Evolutionary conservation across 2,329 filamentous ascomycete genomes (phyloP).

Genomic region (Xylariaceae sp.): DNA sequence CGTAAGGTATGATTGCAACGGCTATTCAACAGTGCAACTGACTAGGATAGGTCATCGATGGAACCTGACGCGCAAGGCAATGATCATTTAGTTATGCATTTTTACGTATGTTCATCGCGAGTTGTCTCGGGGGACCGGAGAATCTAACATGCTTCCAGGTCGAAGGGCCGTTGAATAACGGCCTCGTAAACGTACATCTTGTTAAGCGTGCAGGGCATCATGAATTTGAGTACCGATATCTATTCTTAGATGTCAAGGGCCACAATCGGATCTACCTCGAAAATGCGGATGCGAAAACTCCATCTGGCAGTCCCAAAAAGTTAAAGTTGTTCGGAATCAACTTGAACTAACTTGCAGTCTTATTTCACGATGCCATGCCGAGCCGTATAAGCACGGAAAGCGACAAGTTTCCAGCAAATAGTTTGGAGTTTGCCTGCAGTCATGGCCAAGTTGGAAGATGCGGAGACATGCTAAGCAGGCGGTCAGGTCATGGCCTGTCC

Average conservation of each 20-base stretch:
- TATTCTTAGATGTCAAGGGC: conserved; percentile 75
- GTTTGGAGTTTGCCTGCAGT: not conserved
- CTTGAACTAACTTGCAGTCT: conserved; percentile 39
- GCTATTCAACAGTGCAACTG: conserved; percentile 2
- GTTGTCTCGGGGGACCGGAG: not conserved
- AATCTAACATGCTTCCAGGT: conserved; percentile 46
- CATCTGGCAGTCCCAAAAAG: conserved; percentile 37
- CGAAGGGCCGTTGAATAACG: conserved; percentile 68
- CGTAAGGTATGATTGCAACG: conserved; percentile 37
- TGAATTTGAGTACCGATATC: conserved; percentile 71
- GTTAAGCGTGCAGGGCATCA: conserved; percentile 57
- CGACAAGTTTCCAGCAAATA: not conserved
- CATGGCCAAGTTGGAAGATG: not conserved
- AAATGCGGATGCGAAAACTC: conserved; percentile 44
- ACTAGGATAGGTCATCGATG: conserved; percentile 51
- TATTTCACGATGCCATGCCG: not conserved
- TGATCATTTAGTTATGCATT: conserved; percentile 79
- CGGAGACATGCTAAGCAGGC: not conserved
- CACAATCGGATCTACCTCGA: conserved; percentile 61
- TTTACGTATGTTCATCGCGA: conserved; percentile 54
- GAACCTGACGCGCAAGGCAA: conserved; percentile 68
- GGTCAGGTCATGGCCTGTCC: not conserved
- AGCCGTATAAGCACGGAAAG: not conserved
- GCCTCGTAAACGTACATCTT: conserved; percentile 73
- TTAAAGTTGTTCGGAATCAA: conserved; percentile 58